phyloP scores from a whole-genome alignment of 2,329 filamentous ascomycete species.

The Phyllosticta paracitricarpa region DNA sequence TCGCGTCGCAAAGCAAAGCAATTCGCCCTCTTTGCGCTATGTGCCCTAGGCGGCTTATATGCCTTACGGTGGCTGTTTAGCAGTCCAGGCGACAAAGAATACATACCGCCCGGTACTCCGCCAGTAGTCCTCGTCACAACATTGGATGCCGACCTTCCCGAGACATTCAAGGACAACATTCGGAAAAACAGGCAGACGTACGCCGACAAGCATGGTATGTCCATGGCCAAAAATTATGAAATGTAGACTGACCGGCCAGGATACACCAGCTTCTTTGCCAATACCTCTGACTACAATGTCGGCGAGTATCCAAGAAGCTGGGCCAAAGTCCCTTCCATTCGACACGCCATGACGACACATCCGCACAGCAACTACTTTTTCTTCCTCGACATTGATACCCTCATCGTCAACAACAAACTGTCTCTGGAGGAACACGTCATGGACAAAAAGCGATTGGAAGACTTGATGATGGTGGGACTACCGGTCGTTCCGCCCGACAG shows the following conservation, averaged over 20 bases:
- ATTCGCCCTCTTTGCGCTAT: conserved; percentile 43
- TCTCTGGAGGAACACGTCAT: conserved; percentile 64
- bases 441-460: conserved; percentile 55
- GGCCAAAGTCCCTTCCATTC: conserved; percentile 73
- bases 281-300: conserved; percentile 65
- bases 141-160: conserved; percentile 58
- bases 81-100: neutral
- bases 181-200: conserved; percentile 77
- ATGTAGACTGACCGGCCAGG: conserved; percentile 42
- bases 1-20: conserved; percentile 55
- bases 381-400: conserved; percentile 72
- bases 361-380: conserved; percentile 75
- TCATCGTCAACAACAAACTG: conserved; percentile 76
- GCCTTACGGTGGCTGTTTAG: conserved; percentile 36
- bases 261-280: conserved; percentile 76
- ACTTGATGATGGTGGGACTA: conserved; percentile 72
- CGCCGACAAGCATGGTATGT: conserved; percentile 72
- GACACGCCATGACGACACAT: conserved; percentile 75
- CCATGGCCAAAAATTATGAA: neutral
- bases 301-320: conserved; percentile 50
- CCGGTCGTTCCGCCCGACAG: conserved; percentile 90
- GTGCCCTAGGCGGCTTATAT: conserved; percentile 50
- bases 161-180: conserved; percentile 61
- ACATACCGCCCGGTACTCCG: conserved; percentile 18
- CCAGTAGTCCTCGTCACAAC: conserved; percentile 74